A percentile compares a stretch with the other conserved stretches of the same genome.
Conservation (phyloP, 2,329 filamentous ascomycete species). For the Ophiocordyceps robertsii region DNA sequence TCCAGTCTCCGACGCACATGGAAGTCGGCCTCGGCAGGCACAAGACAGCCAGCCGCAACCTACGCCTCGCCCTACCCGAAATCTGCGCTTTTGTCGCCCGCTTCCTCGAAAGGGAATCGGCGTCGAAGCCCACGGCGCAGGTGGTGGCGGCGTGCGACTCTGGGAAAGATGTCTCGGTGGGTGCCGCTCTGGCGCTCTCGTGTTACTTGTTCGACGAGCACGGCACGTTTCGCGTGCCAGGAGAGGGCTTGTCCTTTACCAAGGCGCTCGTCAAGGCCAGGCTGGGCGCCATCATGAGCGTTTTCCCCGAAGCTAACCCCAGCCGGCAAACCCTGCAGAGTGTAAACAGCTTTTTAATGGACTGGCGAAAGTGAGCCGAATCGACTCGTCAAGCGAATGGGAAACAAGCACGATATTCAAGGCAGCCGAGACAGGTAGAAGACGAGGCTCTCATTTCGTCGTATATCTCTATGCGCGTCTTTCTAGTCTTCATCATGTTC, state of each 20-base stretch:
- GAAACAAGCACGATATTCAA: neutral
- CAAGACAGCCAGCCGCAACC: constrained; percentile 70
- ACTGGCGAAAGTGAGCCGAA: constrained; percentile 21
- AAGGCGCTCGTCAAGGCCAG: constrained; percentile 67
- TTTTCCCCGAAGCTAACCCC: constrained; percentile 68
- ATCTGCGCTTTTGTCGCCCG: constrained; percentile 42
- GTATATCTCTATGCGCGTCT: constrained; percentile 8
- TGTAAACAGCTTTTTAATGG: constrained; percentile 82
- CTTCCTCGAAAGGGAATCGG: constrained; percentile 15
- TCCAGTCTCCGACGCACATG: constrained; percentile 24
- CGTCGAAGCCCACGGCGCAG: constrained; percentile 1
- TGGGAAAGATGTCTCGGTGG: constrained; percentile 70
- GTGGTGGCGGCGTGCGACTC: constrained; percentile 58
- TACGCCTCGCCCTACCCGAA: constrained; percentile 56
- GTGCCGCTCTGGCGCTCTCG: constrained; percentile 59
- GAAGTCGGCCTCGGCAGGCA: constrained; percentile 53
- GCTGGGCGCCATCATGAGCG: constrained; percentile 71
- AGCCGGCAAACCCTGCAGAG: constrained; percentile 77
- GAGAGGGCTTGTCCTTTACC: constrained; percentile 31
- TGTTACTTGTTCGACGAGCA: constrained; percentile 59
- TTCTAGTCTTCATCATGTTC: neutral
- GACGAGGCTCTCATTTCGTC: constrained; percentile 8
- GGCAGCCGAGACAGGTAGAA: neutral
- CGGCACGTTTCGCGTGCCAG: constrained; percentile 28
- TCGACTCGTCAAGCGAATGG: neutral